These are phyloP conservation scores for Pleurotus pulmonarius DNA, from an alignment of 768 basidiomycete species.

Conservation along the genomic window DNA sequence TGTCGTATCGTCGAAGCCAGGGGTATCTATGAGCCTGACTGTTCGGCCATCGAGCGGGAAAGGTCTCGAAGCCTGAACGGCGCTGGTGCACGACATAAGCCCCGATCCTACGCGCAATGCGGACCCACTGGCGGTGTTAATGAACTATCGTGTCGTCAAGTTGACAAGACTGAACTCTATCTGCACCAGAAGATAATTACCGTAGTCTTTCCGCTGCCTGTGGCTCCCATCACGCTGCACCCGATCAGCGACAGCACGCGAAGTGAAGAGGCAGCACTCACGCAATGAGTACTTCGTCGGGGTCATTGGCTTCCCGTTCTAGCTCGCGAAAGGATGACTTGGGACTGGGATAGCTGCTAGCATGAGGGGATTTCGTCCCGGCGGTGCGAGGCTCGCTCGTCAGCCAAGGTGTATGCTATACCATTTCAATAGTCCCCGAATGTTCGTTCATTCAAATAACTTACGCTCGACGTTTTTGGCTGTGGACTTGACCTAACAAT, in stretches of 20 bases:
- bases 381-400: no score
- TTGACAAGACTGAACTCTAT: neutral
- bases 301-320: neutral
- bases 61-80: constrained; percentile 24
- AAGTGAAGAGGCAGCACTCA: neutral
- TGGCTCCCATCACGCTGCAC: constrained; percentile 11
- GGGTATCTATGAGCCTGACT: constrained; percentile 36
- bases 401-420: no score
- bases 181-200: constrained; percentile 1
- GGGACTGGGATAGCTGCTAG: no score
- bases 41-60: constrained; percentile 23
- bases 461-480: no score
- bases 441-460: no score
- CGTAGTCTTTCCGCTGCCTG: constrained; percentile 17
- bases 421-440: no score
- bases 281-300: constrained; percentile 12
- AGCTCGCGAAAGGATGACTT: no score
- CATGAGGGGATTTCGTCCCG: no score
- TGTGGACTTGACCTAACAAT: no score
- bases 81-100: constrained; percentile 34
- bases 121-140: constrained; percentile 36
- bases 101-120: constrained; percentile 18
- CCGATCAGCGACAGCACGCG: no score
- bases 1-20: constrained; percentile 32
- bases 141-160: constrained; percentile 26